Evolutionary conservation across 495 filamentous ascomycete genomes (phyloP), one percentile per base, ranked within the genome.

Genomic region (Sordaria brevicollis): DNA sequence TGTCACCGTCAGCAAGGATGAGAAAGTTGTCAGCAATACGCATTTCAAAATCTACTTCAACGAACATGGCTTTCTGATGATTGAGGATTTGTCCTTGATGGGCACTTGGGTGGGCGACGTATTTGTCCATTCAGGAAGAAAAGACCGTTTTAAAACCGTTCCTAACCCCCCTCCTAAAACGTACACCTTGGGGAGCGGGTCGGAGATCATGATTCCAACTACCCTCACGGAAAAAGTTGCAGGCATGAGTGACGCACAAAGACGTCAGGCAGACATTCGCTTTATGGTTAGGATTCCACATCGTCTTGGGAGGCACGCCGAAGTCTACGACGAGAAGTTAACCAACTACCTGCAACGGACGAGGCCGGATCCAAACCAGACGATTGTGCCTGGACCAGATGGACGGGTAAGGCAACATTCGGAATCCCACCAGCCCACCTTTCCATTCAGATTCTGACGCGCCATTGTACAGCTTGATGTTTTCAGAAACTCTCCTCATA

Each of bases 21-120:
- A 83, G 67, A 86, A 80, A 67, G 86, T 89, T 21, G 83, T 97
- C 39, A 97, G 93, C 79, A 97, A 97, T 76, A 83, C 87, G 13
- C 95, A 99, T 75, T 99, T 97, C 77, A 89, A 92, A 37, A 96
- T 99, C 68, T 96, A 89, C 74, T 80, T 97, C 67, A 98, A 92
- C 68, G 80, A 86, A 4, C 86, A 91, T 65, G 91, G 88, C 11
- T 88, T 90, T 54, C 82, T 97, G 73, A 96, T 99, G 93, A 79
- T 98, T 5, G 89, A 96, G 77, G 95, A 99, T 72, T 85, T 86
- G 67, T 98, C 95, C 0, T 96, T 93, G 0, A 98, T 97, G 72
- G 95, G 95, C 29, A 98, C 96, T 7, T 78, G 92, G 38, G 93
- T 99, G 65, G 93, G 96, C 77, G 81, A 86, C 29, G 79, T 79